Conservation (phyloP, 306 rosid genomes). For the Quercus mongolica region DNA sequence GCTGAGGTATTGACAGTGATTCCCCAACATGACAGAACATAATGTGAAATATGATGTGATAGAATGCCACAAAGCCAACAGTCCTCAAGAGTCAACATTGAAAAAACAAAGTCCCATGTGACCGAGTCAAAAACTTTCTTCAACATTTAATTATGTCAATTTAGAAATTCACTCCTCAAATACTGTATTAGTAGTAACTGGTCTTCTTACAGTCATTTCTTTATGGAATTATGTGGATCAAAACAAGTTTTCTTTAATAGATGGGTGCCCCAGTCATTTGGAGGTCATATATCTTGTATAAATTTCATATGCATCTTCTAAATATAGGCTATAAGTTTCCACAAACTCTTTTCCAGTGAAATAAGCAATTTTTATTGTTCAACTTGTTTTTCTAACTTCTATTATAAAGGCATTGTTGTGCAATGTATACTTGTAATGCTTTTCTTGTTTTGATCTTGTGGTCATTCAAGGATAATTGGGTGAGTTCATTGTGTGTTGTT, state of each 20-base stretch:
- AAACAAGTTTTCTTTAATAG: background rate
- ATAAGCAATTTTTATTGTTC: background rate
- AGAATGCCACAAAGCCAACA: no score
- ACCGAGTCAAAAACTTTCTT: no score
- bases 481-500: constrained; percentile 30
- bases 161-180: no score
- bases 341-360: background rate
- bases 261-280: background rate
- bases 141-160: no score
- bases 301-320: background rate
- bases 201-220: no score
- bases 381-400: background rate
- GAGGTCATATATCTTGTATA: background rate
- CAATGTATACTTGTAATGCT: background rate
- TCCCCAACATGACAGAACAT: no score
- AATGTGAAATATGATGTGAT: no score
- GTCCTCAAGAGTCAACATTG: no score
- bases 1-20: no score
- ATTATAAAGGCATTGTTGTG: background rate
- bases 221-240: no score
- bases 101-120: no score
- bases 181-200: no score
- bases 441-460: constrained; percentile 10
- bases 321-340: background rate
- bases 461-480: constrained; percentile 13